A percentile compares a stretch with the other conserved stretches of the same genome.
phyloP scores from a whole-genome alignment of 106 monocot species.

The Agapanthus africanus region DNA sequence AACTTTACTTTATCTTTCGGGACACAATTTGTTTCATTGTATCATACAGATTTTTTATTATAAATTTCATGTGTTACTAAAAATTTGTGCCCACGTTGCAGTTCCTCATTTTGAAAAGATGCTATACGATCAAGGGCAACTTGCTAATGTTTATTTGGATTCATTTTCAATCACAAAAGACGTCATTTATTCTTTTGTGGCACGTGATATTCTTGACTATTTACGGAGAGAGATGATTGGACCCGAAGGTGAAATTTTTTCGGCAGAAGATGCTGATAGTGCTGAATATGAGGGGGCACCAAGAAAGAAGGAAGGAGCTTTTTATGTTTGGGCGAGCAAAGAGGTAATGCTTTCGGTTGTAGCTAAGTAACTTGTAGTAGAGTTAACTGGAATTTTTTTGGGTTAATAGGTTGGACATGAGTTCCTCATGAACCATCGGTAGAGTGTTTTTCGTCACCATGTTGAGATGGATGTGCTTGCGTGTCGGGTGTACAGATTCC shows the following conservation, averaged over 20 bases:
- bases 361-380: too few species aligned
- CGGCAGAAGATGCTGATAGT: slow-evolving; percentile 99
- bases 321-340: slow-evolving; percentile 86
- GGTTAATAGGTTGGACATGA: too few species aligned
- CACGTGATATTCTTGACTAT: slow-evolving; percentile 87
- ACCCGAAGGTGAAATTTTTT: slow-evolving; percentile 71
- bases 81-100: slow-evolving; percentile 23
- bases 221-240: slow-evolving; percentile 89
- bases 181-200: slow-evolving; percentile 51
- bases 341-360: too few species aligned
- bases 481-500: too few species aligned
- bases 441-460: too few species aligned
- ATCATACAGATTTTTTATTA: not conserved
- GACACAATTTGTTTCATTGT: not conserved
- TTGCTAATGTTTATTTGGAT: slow-evolving; percentile 76
- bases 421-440: too few species aligned
- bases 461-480: too few species aligned
- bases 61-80: not conserved
- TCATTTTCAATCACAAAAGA: slow-evolving; percentile 65
- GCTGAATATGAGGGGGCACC: slow-evolving; percentile 56
- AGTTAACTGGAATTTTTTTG: too few species aligned
- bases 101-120: slow-evolving; percentile 99
- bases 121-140: slow-evolving; percentile 94
- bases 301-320: slow-evolving; percentile 91
- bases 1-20: not conserved